phyloP scores from a whole-genome alignment of 2,329 filamentous ascomycete genomes.

The Fusarium cicatricum region DNA sequence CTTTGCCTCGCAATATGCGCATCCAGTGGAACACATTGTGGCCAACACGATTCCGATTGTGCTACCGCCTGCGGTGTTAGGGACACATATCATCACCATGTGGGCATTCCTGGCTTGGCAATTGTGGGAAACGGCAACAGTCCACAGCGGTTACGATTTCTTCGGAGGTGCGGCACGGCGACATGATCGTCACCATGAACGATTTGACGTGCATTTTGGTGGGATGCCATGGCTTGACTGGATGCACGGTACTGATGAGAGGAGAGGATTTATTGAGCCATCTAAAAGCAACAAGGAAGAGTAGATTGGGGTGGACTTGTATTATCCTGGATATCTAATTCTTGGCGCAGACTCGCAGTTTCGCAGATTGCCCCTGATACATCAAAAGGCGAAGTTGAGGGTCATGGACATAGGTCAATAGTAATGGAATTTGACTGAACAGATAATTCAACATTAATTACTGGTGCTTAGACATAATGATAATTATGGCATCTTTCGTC shows the following conservation, averaged over 20 bases:
- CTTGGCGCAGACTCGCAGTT: too few relatives aligned
- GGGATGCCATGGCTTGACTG: slow-evolving; percentile 62
- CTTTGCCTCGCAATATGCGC: slow-evolving; percentile 64
- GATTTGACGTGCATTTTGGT: slow-evolving; percentile 63
- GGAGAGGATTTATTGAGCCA: neutral
- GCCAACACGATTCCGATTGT: slow-evolving; percentile 62
- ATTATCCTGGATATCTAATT: too few relatives aligned
- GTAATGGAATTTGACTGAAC: too few relatives aligned
- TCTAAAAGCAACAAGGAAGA: neutral
- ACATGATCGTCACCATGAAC: slow-evolving; percentile 67
- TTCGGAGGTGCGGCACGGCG: slow-evolving; percentile 55
- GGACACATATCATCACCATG: slow-evolving; percentile 60
- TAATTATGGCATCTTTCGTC: too few relatives aligned
- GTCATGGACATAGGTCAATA: too few relatives aligned
- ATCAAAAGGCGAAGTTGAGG: too few relatives aligned
- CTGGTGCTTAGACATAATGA: too few relatives aligned
- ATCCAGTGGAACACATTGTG: slow-evolving; percentile 63
- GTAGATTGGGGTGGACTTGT: too few relatives aligned
- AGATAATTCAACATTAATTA: too few relatives aligned
- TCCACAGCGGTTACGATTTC: slow-evolving; percentile 67
- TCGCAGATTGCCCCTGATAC: too few relatives aligned
- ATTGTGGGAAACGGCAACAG: slow-evolving; percentile 60
- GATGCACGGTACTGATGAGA: slow-evolving; percentile 59
- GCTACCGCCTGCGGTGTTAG: slow-evolving; percentile 56
- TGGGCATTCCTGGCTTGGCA: slow-evolving; percentile 59